Evolutionary conservation across 1,284 basidiomycete species (phyloP).

Genomic region (Ganoderma meredithae): DNA sequence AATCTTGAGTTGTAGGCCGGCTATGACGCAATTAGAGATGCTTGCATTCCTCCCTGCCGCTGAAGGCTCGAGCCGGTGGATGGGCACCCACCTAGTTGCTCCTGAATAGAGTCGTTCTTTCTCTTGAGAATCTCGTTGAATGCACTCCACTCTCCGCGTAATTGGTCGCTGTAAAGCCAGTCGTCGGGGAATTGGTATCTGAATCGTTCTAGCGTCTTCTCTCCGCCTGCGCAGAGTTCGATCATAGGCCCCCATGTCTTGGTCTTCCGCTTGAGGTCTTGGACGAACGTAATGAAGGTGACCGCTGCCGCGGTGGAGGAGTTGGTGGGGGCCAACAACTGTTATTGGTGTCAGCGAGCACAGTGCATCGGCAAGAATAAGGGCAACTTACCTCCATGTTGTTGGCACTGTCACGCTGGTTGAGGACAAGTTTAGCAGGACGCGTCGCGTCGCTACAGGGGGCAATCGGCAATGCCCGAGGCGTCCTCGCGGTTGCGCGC

Average conservation of each 20-base stretch:
- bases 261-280: constrained; percentile 97
- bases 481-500: constrained; percentile 23
- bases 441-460: constrained; percentile 42
- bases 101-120: constrained; percentile 98
- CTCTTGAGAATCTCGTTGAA: constrained; percentile 98
- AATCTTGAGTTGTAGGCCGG: constrained; percentile 96
- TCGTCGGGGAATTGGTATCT: constrained; percentile 96
- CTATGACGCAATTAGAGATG: constrained; percentile 49
- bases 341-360: constrained; percentile 1
- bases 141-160: constrained; percentile 97
- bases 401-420: constrained; percentile 35
- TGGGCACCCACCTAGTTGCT: constrained; percentile 80
- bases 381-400: constrained; percentile 45
- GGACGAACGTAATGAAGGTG: constrained; percentile 98
- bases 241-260: constrained; percentile 98
- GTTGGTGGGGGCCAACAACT: constrained; percentile 63
- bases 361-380: neutral
- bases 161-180: constrained; percentile 98
- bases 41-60: neutral
- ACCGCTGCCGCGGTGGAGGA: constrained; percentile 97
- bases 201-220: constrained; percentile 97
- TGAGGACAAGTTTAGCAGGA: constrained; percentile 33
- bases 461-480: constrained; percentile 34
- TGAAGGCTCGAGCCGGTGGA: neutral
- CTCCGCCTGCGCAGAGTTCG: constrained; percentile 91